phyloP scores from a whole-genome alignment of 2,329 filamentous ascomycete genomes.

The Fusarium keratoplasticum region DNA sequence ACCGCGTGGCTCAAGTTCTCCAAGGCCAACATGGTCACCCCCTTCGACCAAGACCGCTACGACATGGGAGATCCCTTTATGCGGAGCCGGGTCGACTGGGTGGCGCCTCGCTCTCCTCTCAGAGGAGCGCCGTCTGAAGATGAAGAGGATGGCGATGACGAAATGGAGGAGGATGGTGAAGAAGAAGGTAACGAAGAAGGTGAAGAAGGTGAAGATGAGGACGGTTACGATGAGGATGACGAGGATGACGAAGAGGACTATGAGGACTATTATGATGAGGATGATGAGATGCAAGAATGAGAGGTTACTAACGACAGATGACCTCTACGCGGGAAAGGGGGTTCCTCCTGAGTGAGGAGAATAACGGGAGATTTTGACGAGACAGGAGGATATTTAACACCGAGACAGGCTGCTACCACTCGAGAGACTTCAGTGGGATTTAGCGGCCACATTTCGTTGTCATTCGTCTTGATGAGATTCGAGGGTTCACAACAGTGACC shows the following conservation, averaged over 20 bases:
- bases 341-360: not conserved
- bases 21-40: not conserved
- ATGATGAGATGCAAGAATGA: not conserved
- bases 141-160: not conserved
- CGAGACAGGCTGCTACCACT: not conserved
- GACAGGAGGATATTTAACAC: not conserved
- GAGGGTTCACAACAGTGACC: not conserved
- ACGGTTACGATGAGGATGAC: not conserved
- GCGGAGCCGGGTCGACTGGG: not conserved
- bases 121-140: not conserved
- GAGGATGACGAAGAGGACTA: constrained; percentile 14
- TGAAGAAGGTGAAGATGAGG: constrained; percentile 1
- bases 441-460: not conserved
- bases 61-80: constrained; percentile 2
- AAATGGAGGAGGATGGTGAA: constrained; percentile 17
- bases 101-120: not conserved
- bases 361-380: not conserved
- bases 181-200: not conserved
- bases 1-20: constrained; percentile 1
- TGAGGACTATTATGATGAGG: not conserved
- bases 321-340: not conserved
- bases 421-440: not conserved
- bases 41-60: not conserved
- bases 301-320: not conserved
- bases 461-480: not conserved